phyloP scores from a whole-genome alignment of 495 filamentous ascomycete genomes.

The Penicillium paradoxum region DNA sequence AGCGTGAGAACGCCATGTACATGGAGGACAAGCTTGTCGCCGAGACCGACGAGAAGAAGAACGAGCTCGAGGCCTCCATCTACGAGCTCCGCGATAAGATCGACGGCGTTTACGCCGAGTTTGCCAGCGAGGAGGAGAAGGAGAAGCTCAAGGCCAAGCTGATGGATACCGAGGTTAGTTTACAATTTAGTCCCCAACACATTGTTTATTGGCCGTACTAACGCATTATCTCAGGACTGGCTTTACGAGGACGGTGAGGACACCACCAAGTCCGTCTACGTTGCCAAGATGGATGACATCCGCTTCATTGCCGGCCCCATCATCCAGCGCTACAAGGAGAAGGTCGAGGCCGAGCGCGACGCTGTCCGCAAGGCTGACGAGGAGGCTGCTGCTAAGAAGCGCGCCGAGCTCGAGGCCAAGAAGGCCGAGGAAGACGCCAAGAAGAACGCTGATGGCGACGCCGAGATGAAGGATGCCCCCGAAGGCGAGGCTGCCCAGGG shows the following conservation, averaged over 20 bases:
- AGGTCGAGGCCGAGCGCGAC: conserved; percentile 82
- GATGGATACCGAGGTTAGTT: conserved; percentile 72
- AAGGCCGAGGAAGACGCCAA: conserved; percentile 43
- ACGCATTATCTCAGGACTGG: conserved; percentile 66
- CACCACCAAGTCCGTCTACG: conserved; percentile 86
- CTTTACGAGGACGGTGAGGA: conserved; percentile 97
- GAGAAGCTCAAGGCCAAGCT: conserved; percentile 74
- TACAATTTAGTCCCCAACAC: background rate
- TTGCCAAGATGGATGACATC: conserved; percentile 94
- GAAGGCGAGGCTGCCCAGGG: conserved; percentile 28
- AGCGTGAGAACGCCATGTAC: conserved; percentile 85
- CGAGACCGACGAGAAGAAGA: conserved; percentile 99
- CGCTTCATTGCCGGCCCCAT: conserved; percentile 85
- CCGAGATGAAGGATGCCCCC: conserved; percentile 9
- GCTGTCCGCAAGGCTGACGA: conserved; percentile 70
- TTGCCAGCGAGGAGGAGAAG: conserved; percentile 91
- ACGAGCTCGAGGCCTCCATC: conserved; percentile 95
- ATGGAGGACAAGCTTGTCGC: conserved; percentile 98
- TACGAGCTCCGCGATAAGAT: conserved; percentile 95
- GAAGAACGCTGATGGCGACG: conserved; percentile 36
- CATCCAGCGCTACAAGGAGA: conserved; percentile 91
- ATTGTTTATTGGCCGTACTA: conserved; percentile 14
- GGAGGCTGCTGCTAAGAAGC: conserved; percentile 77
- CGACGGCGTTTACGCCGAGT: conserved; percentile 81
- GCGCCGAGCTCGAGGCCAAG: conserved; percentile 62